A percentile compares a stretch with the other conserved stretches of the same genome.
These are phyloP conservation scores for Plasmodium malariae DNA, from an alignment of 169 alveolate species.

Conservation along the genomic window DNA sequence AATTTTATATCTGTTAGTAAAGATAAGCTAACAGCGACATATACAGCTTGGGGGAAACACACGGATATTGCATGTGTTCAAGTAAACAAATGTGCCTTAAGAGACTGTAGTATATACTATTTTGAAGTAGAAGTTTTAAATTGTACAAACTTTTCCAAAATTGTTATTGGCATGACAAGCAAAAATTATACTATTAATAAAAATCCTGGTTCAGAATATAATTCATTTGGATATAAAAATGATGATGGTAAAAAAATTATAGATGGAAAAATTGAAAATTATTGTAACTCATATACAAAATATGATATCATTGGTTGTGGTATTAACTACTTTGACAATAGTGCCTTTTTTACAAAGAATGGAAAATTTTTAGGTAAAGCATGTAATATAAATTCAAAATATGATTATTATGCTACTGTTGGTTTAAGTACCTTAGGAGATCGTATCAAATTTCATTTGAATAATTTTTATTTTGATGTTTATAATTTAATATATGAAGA, in stretches of 20 bases:
- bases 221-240: constrained; percentile 87
- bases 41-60: constrained; percentile 73
- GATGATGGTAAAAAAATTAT: constrained; percentile 85
- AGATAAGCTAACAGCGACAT: constrained; percentile 65
- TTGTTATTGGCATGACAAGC: constrained; percentile 87
- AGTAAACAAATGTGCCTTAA: constrained; percentile 83
- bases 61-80: constrained; percentile 84
- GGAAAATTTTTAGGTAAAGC: constrained; percentile 84
- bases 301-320: constrained; percentile 90
- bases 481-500: constrained; percentile 68
- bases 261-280: constrained; percentile 79
- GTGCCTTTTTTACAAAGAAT: constrained; percentile 86
- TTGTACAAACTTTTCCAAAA: constrained; percentile 77
- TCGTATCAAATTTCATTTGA: constrained; percentile 58
- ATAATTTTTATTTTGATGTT: constrained; percentile 52
- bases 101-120: constrained; percentile 85
- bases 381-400: constrained; percentile 51
- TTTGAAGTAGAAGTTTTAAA: constrained; percentile 84
- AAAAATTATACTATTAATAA: constrained; percentile 80
- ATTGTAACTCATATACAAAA: constrained; percentile 82
- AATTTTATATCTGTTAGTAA: constrained; percentile 70
- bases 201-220: constrained; percentile 85
- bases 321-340: constrained; percentile 80
- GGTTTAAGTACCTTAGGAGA: constrained; percentile 75
- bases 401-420: constrained; percentile 77